Evolutionary conservation across 108 stramenopile genomes (phyloP).

Genomic region (Nitzschia sp.): DNA sequence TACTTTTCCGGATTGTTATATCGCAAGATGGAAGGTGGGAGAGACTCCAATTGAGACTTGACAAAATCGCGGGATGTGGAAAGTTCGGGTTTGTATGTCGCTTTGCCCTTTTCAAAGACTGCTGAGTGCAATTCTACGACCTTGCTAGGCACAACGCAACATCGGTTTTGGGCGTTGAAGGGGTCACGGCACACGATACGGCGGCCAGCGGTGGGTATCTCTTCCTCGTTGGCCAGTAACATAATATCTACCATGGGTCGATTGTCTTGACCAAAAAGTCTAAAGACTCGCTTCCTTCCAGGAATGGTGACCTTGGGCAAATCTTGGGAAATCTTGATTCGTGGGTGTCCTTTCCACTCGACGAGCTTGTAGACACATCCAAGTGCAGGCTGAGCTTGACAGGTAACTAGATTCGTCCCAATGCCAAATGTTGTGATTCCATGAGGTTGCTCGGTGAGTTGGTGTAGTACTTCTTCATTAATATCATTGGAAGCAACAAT

Average conservation of each 20-base stretch:
- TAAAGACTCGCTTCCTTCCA: conserved; percentile 84
- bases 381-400: conserved; percentile 98
- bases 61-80: conserved; percentile 51
- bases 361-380: conserved; percentile 98
- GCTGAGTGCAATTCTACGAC: conserved; percentile 77
- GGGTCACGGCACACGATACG: conserved; percentile 90
- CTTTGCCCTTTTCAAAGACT: conserved; percentile 84
- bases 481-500: conserved; percentile 98
- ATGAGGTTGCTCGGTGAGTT: conserved; percentile 82
- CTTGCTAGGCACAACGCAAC: conserved; percentile 74
- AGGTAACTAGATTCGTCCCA: conserved; percentile 96
- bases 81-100: conserved; percentile 10
- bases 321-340: conserved; percentile 95
- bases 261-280: conserved; percentile 78
- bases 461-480: conserved; percentile 88
- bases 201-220: conserved; percentile 57
- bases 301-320: conserved; percentile 88
- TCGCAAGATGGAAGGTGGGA: conserved; percentile 76
- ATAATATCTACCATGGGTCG: conserved; percentile 89
- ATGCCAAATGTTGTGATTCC: conserved; percentile 97
- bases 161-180: conserved; percentile 81
- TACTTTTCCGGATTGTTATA: conserved; percentile 88
- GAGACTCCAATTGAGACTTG: conserved; percentile 59
- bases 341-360: conserved; percentile 78
- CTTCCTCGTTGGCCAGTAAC: conserved; percentile 52